Percentiles rank a stretch among this genome's conserved stretches.
Evolutionary conservation across 73 alveolate species (phyloP).

Genomic region (Tetrahymena elliotti): DNA sequence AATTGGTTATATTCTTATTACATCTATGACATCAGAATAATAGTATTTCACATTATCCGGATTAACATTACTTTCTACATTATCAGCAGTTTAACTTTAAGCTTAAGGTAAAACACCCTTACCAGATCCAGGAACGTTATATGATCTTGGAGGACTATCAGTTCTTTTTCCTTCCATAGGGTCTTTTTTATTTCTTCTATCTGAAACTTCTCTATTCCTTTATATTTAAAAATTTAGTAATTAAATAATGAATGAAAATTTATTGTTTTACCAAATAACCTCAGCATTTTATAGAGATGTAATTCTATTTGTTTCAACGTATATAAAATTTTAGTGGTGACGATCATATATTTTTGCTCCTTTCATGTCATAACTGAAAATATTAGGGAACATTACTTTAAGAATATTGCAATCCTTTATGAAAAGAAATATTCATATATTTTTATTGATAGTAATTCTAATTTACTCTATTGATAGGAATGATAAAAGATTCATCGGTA

Average conservation of each 20-base stretch:
- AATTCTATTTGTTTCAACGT: background rate
- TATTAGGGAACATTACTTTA: background rate
- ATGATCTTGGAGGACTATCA: background rate
- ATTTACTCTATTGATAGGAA: background rate
- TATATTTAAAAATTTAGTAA: background rate
- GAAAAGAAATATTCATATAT: background rate
- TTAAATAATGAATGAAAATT: background rate
- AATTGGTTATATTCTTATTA: background rate
- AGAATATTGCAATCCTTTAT: background rate
- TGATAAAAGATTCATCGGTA: background rate
- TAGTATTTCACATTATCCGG: background rate
- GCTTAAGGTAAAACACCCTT: background rate
- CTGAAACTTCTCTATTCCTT: background rate
- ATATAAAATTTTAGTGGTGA: background rate
- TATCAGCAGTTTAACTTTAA: background rate
- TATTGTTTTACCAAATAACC: background rate
- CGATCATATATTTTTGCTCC: background rate
- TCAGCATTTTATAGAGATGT: background rate
- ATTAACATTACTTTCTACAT: background rate
- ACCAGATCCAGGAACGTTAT: background rate
- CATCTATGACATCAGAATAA: background rate
- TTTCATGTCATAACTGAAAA: background rate
- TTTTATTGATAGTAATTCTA: background rate
- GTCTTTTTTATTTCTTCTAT: background rate
- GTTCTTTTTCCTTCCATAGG: background rate